Conservation (phyloP, 169 alveolate genomes). For the Cryptosporidium ryanae region DNA sequence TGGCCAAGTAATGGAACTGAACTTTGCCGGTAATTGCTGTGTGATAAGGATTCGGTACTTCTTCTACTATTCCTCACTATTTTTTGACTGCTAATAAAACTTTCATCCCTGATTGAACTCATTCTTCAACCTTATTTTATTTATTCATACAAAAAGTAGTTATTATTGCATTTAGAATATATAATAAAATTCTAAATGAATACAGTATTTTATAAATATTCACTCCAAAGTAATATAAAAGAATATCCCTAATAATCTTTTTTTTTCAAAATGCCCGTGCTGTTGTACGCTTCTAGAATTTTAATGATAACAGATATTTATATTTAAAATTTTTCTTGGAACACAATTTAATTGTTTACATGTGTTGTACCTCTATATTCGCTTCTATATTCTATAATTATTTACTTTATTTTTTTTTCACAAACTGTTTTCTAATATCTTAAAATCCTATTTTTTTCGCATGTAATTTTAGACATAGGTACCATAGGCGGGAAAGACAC, state of each 20-base stretch:
- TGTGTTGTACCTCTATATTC: neutral
- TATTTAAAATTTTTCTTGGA: no score
- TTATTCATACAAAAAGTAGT: neutral
- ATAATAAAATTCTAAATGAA: no score
- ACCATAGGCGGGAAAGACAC: constrained; percentile 72
- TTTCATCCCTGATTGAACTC: constrained; percentile 34
- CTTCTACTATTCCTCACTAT: constrained; percentile 6
- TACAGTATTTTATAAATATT: no score
- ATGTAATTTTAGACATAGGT: constrained; percentile 38
- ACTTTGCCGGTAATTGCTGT: constrained; percentile 16
- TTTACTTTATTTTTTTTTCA: constrained; percentile 10
- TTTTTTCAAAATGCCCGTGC: no score
- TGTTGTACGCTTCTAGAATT: no score
- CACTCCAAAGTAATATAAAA: no score
- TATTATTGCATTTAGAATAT: neutral
- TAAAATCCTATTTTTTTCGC: constrained; percentile 34
- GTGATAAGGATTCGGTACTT: constrained; percentile 27
- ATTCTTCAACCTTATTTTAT: constrained; percentile 21
- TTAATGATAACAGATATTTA: no score
- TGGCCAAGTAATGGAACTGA: constrained; percentile 67
- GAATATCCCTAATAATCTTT: no score
- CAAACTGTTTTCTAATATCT: constrained; percentile 15
- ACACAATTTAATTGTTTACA: neutral
- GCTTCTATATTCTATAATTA: constrained; percentile 12
- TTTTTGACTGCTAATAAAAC: neutral